A percentile compares a stretch with the other conserved stretches of the same genome.
Evolutionary conservation across 2,329 filamentous ascomycete genomes (phyloP).

Genomic region (Fusarium burgessii): DNA sequence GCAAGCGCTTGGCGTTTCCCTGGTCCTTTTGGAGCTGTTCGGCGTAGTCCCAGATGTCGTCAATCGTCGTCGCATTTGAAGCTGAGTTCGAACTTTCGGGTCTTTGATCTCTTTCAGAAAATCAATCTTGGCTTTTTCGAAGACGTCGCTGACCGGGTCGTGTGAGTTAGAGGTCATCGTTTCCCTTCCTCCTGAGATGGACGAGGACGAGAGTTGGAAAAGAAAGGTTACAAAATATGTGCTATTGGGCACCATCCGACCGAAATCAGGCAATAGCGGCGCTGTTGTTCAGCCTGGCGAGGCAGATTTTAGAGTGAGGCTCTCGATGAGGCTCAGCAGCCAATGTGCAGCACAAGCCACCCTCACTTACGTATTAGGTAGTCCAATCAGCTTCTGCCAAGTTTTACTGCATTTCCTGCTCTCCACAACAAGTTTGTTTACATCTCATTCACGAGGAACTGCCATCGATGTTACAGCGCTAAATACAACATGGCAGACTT

Average conservation of each 20-base stretch:
- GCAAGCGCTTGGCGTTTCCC: neutral
- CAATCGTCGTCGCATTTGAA: neutral
- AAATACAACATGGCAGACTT: no score
- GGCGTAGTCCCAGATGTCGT: neutral
- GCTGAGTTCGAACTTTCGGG: neutral
- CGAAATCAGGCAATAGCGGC: neutral
- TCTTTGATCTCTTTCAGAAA: neutral
- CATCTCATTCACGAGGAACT: no score
- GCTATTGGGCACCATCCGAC: neutral
- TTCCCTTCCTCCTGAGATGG: rapidly evolving
- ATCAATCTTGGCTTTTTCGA: neutral
- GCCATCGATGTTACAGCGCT: no score
- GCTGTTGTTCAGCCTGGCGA: neutral
- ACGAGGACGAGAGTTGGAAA: rapidly evolving
- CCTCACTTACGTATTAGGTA: neutral
- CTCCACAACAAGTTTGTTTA: no score
- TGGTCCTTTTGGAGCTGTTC: neutral
- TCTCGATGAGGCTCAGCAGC: neutral
- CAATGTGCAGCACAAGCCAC: neutral
- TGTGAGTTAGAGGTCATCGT: neutral
- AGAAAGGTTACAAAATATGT: rapidly evolving
- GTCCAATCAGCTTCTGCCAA: no score
- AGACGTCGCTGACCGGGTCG: neutral
- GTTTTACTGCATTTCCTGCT: no score
- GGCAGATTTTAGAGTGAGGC: neutral